Conservation (phyloP, 108 stramenopile genomes). For the Cyclostephanos tholiformis region DNA sequence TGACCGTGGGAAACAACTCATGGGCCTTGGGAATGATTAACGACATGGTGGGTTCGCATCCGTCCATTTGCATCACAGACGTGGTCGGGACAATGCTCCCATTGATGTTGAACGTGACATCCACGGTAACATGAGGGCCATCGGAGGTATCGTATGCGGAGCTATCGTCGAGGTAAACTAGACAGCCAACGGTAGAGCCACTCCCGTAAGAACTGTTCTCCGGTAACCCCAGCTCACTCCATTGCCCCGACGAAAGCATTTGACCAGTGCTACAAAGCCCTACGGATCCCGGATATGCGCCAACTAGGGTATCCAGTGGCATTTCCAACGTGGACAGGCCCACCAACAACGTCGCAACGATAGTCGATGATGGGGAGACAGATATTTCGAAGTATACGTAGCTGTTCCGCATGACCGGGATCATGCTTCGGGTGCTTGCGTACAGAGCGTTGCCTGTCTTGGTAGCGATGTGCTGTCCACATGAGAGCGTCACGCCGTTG, state of each 20-base stretch:
- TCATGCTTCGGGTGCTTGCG: conserved; percentile 84
- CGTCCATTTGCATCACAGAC: conserved; percentile 23
- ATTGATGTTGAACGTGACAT: conserved; percentile 91
- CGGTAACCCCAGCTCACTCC: conserved; percentile 74
- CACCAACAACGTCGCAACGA: conserved; percentile 73
- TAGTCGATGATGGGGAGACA: conserved; percentile 59
- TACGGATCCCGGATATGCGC: conserved; percentile 90
- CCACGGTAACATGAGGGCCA: conserved; percentile 84
- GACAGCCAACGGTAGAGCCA: conserved; percentile 88
- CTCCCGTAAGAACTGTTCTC: conserved; percentile 64
- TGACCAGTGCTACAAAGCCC: conserved; percentile 95
- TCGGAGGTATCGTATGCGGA: conserved; percentile 91
- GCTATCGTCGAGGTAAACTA: conserved; percentile 90
- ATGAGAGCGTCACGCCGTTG: conserved; percentile 77
- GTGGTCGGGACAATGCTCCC: conserved; percentile 50
- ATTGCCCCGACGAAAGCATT: conserved; percentile 79
- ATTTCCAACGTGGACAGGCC: conserved; percentile 95
- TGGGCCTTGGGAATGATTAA: conserved; percentile 83
- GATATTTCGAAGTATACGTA: conserved; percentile 96
- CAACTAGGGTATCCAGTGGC: conserved; percentile 94
- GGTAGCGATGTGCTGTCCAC: conserved; percentile 91
- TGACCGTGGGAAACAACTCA: conserved; percentile 92
- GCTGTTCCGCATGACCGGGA: conserved; percentile 90
- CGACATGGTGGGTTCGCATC: conserved; percentile 49
- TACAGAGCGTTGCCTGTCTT: conserved; percentile 90